These are phyloP conservation scores for Mucor sp. DNA, from an alignment of 371 early-diverging fungal species.

Conservation along the genomic window DNA sequence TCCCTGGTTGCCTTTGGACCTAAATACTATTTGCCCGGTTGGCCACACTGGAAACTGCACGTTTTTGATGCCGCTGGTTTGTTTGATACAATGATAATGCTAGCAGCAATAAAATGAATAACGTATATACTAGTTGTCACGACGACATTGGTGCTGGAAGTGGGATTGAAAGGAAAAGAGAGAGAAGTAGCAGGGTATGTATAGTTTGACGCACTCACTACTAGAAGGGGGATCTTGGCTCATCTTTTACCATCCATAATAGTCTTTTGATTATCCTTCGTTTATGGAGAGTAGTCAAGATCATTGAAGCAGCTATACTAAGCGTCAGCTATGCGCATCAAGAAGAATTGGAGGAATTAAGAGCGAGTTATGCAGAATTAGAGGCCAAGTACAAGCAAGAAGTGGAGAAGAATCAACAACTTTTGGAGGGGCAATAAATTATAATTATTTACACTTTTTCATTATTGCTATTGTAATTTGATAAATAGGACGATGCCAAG, in stretches of 20 bases:
- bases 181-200: slow-evolving; percentile 52
- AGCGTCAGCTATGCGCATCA: slow-evolving; percentile 36
- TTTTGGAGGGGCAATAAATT: slow-evolving; percentile 1
- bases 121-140: slow-evolving; percentile 30
- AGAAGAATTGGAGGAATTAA: slow-evolving; percentile 26
- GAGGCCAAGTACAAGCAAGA: slow-evolving; percentile 30
- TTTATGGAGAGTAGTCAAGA: slow-evolving; percentile 53
- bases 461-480: slow-evolving; percentile 19
- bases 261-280: slow-evolving; percentile 49
- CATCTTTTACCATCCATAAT: not conserved
- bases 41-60: slow-evolving; percentile 50
- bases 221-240: not conserved
- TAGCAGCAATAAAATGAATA: not conserved
- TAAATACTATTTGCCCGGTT: slow-evolving; percentile 42
- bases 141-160: slow-evolving; percentile 45
- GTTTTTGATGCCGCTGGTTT: slow-evolving; percentile 45
- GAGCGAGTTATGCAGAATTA: slow-evolving; percentile 23
- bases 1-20: slow-evolving; percentile 48
- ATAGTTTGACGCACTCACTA: not conserved
- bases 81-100: not conserved
- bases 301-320: slow-evolving; percentile 45
- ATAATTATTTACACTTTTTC: not conserved
- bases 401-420: slow-evolving; percentile 16
- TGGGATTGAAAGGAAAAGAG: slow-evolving; percentile 49
- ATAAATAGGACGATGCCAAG: slow-evolving; percentile 29